These are phyloP conservation scores for Lipomyces yamanashiensis DNA, from an alignment of 805 yeast species.

Conservation along the genomic window DNA sequence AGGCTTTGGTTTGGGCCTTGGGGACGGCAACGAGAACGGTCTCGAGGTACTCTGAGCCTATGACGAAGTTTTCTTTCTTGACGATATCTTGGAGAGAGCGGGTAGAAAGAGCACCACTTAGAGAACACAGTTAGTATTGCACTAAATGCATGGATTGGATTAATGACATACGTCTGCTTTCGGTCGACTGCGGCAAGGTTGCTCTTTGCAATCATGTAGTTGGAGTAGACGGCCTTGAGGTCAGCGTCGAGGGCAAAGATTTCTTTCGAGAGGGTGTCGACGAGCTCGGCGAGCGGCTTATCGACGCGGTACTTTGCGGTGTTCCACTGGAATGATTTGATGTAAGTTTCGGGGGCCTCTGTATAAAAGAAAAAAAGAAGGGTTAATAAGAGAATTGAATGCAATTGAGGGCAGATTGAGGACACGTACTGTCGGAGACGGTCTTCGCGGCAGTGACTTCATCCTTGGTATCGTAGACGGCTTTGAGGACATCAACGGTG, in stretches of 20 bases:
- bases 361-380: background rate
- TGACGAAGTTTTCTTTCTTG: slow-evolving; percentile 77
- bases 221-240: slow-evolving; percentile 72
- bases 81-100: slow-evolving; percentile 90
- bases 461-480: slow-evolving; percentile 52
- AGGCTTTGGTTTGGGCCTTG: slow-evolving; percentile 55
- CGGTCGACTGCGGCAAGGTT: slow-evolving; percentile 87
- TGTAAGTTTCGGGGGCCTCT: slow-evolving; percentile 61
- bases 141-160: background rate
- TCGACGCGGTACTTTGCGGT: slow-evolving; percentile 83
- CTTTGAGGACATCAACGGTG: slow-evolving; percentile 70
- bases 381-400: slow-evolving; percentile 4
- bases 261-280: slow-evolving; percentile 71
- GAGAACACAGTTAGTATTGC: background rate
- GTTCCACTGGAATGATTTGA: slow-evolving; percentile 86
- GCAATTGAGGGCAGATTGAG: slow-evolving; percentile 2
- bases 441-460: slow-evolving; percentile 54
- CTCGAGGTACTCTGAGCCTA: slow-evolving; percentile 81
- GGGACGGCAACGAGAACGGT: slow-evolving; percentile 92
- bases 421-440: slow-evolving; percentile 52
- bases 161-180: slow-evolving; percentile 60
- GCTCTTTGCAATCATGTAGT: slow-evolving; percentile 80
- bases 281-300: slow-evolving; percentile 77
- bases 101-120: slow-evolving; percentile 84
- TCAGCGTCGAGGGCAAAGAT: slow-evolving; percentile 84